Percentiles rank a stretch among this genome's conserved stretches.
Conservation (phyloP, 2,329 filamentous ascomycete genomes). For the Fusarium pseudoanthophilum region DNA sequence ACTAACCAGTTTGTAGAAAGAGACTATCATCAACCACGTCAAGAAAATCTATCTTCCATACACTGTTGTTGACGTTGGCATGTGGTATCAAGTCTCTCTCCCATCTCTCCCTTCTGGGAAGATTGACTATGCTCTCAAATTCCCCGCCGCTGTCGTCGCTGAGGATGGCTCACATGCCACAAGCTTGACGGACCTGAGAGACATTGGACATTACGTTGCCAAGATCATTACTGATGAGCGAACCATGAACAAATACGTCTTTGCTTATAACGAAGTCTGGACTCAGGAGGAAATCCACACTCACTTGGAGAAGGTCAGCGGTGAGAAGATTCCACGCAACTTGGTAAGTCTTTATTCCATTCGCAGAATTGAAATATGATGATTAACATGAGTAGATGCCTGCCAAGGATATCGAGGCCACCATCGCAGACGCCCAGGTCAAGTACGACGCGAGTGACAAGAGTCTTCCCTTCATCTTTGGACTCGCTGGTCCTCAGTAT, state of each 20-base stretch:
- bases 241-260: conserved; percentile 64
- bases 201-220: conserved; percentile 64
- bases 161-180: conserved; percentile 58
- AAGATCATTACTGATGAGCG: conserved; percentile 61
- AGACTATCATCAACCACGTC: conserved; percentile 61
- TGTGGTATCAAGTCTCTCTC: conserved; percentile 63
- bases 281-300: conserved; percentile 59
- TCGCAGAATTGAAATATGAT: fast-evolving
- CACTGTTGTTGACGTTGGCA: conserved; percentile 68
- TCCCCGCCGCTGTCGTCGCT: conserved; percentile 51
- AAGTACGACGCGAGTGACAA: conserved; percentile 9
- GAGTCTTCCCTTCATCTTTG: not conserved
- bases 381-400: conserved; percentile 11
- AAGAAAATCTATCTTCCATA: conserved; percentile 61
- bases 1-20: conserved; percentile 51
- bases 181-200: conserved; percentile 60
- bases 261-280: conserved; percentile 59
- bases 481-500: conserved; percentile 19
- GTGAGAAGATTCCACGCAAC: conserved; percentile 56
- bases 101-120: conserved; percentile 45
- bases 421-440: conserved; percentile 1
- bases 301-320: conserved; percentile 58
- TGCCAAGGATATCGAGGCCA: conserved; percentile 11
- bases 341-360: conserved; percentile 2
- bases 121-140: conserved; percentile 47